Evolutionary conservation across 805 yeast species (phyloP).

Genomic region (Candida ipomoeae): DNA sequence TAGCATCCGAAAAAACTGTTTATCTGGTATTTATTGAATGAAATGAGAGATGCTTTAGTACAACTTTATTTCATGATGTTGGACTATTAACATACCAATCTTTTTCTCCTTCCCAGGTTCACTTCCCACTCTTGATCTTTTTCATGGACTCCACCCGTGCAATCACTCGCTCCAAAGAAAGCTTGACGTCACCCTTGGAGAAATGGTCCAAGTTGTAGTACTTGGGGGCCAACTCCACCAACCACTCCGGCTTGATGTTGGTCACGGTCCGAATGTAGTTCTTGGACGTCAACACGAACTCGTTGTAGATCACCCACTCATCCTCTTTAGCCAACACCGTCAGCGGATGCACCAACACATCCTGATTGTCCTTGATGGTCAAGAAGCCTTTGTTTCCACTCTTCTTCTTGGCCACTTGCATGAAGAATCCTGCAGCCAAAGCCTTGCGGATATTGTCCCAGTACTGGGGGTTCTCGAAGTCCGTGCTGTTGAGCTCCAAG

Average conservation of each 20-base stretch:
- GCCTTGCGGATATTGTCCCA: conserved; percentile 82
- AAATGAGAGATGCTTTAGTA: background rate
- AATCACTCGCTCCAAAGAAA: conserved; percentile 60
- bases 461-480: conserved; percentile 53
- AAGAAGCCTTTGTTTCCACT: conserved; percentile 73
- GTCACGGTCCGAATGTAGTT: conserved; percentile 95
- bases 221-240: conserved; percentile 72
- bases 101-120: background rate
- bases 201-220: conserved; percentile 64
- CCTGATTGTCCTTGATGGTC: conserved; percentile 95
- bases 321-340: conserved; percentile 84
- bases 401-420: conserved; percentile 95
- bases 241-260: conserved; percentile 86
- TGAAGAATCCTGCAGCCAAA: conserved; percentile 86
- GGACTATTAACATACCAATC: no score
- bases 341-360: conserved; percentile 89
- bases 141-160: conserved; percentile 44
- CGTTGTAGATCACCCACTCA: conserved; percentile 94
- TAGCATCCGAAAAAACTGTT: no score
- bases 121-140: conserved; percentile 19
- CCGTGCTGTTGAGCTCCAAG: conserved; percentile 66
- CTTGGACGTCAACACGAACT: conserved; percentile 88
- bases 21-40: no score
- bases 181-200: conserved; percentile 65
- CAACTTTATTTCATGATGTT: conserved; percentile 19